Evolutionary conservation across 2,329 filamentous ascomycete species (phyloP).

Genomic region (Trichoderma hamatum): DNA sequence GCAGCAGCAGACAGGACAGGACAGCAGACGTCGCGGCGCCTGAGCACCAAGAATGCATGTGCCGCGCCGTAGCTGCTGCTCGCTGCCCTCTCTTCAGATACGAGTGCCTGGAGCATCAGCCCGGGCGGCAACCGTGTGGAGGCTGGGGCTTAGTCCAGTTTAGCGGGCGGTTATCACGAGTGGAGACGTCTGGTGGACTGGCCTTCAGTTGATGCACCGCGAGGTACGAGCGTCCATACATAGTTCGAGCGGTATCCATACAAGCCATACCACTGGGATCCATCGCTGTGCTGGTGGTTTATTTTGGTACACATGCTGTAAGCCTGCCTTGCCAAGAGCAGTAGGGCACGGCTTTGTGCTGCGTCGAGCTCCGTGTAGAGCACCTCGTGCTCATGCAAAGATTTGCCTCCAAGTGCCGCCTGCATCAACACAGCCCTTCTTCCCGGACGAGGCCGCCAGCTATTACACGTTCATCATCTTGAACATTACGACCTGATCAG

Average conservation of each 20-base stretch:
- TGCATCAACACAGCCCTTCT: not conserved
- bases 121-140: constrained; percentile 26
- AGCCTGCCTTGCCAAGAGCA: constrained; percentile 19
- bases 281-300: constrained; percentile 14
- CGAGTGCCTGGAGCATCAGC: constrained; percentile 21
- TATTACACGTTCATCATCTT: not conserved
- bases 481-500: constrained; percentile 11
- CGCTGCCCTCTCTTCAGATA: constrained; percentile 14
- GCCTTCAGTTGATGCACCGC: constrained; percentile 7
- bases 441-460: constrained; percentile 1
- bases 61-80: not conserved
- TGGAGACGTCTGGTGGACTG: constrained; percentile 17
- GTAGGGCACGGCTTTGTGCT: not conserved
- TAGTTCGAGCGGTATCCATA: constrained; percentile 15
- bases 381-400: constrained; percentile 7
- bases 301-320: not conserved
- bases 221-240: constrained; percentile 3
- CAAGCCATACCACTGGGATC: constrained; percentile 19
- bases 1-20: not conserved
- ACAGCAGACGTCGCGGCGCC: not conserved
- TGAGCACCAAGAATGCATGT: constrained; percentile 13
- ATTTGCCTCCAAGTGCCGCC: not conserved
- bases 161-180: constrained; percentile 26
- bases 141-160: constrained; percentile 26
- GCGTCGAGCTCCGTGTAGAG: constrained; percentile 12